Percentiles rank a stretch among this genome's conserved stretches.
These are phyloP conservation scores for Wickerhamiella shivajii DNA, from an alignment of 805 yeast species.

Conservation along the genomic window DNA sequence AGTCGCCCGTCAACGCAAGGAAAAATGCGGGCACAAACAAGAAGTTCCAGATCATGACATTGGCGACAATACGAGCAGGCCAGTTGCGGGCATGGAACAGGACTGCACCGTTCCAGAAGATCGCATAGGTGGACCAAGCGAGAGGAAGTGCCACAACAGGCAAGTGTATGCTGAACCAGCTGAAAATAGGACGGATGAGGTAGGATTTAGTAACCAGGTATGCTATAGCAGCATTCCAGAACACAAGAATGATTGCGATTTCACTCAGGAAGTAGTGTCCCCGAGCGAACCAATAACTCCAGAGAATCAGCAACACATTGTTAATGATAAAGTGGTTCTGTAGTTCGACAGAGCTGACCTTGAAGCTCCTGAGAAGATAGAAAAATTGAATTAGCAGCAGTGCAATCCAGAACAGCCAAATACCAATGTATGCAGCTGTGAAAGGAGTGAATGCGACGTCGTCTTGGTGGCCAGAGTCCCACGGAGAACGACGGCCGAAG, in stretches of 20 bases:
- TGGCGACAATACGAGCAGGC: slow-evolving; percentile 55
- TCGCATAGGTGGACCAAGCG: slow-evolving; percentile 56
- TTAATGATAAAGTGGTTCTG: slow-evolving; percentile 51
- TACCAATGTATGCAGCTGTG: slow-evolving; percentile 30
- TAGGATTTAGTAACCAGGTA: slow-evolving; percentile 50
- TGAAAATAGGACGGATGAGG: slow-evolving; percentile 34
- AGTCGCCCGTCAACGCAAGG: slow-evolving; percentile 49
- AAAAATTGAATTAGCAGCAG: slow-evolving; percentile 37
- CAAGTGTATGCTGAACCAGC: slow-evolving; percentile 47
- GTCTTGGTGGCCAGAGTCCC: slow-evolving; percentile 31
- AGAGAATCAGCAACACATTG: slow-evolving; percentile 43
- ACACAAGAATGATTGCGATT: slow-evolving; percentile 41
- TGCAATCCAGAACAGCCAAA: slow-evolving; percentile 43
- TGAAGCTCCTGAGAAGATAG: slow-evolving; percentile 22
- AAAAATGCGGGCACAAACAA: slow-evolving; percentile 47
- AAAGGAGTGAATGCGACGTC: slow-evolving; percentile 56
- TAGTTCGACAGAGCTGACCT: slow-evolving; percentile 20
- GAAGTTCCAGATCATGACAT: slow-evolving; percentile 65
- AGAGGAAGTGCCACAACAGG: slow-evolving; percentile 57
- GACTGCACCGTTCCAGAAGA: slow-evolving; percentile 81
- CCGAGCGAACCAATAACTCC: slow-evolving; percentile 49
- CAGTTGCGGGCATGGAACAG: slow-evolving; percentile 44
- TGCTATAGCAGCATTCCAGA: slow-evolving; percentile 41
- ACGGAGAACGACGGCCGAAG: slow-evolving; percentile 37
- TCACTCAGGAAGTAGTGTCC: slow-evolving; percentile 47